Evolutionary conservation across 2,329 filamentous ascomycete genomes (phyloP), one percentile per base, ranked within the genome.

Genomic region (Fusarium sulawesiense): DNA sequence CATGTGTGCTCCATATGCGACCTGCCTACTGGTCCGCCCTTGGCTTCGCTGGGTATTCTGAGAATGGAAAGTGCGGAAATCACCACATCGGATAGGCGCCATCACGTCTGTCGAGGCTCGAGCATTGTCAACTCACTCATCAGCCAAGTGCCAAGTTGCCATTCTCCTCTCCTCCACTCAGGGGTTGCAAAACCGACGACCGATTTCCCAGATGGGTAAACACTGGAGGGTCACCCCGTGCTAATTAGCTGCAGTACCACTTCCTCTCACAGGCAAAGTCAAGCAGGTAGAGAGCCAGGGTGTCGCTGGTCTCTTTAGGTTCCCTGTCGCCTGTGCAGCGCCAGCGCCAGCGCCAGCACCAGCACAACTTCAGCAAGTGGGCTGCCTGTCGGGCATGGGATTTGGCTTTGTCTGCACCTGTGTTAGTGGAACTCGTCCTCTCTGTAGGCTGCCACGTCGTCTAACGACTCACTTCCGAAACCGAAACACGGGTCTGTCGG

Each of bases 361-460:
- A 57, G 20, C 46, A 59, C 48, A 30, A 51, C 54, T 68, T 57
- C 29, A 51, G 55, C 42, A 67, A 55, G 46, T 56, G 56, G 61
- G 30, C 57, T 48, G 40, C 60, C 42, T 64, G 49, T 49, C 11
- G 42, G 54, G 42, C 61, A 60, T 41, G 21, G 40, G 47, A 62
- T 48, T 56, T 44, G 45, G 47, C 50, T 64, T 64, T 47, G 41
- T 56, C 58, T 45, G 34, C 53, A 37, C 29, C 42, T 27, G 16
- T 53, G 20, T 30, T 55, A 60, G 67, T 55, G 57, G 66, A 49
- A 66, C 60, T 53, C 42, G 50, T 67, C 48, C 56, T 72, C 68
- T 49, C 50, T 48, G 54, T 44, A 46, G 60, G 42, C 64, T 68
- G 68, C 72, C 72, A 74, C 64, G 72, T 74, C 67, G 70, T 62